Evolutionary conservation across 2,329 filamentous ascomycete genomes (phyloP), one percentile per base, ranked within the genome.

Genomic region (Aphanocladium album): DNA sequence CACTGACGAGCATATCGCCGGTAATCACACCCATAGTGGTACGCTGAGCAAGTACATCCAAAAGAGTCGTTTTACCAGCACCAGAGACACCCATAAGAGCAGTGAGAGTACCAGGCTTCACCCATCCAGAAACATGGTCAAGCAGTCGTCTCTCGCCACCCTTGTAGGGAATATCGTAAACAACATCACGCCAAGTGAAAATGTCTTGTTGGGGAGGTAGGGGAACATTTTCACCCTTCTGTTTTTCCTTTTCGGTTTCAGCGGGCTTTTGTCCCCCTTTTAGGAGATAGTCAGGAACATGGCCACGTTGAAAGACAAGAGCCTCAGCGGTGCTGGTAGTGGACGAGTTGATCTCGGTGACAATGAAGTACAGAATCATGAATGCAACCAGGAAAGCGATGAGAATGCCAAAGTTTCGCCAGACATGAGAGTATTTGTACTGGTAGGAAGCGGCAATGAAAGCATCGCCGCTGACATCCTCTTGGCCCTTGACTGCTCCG

Each of bases 31-130:
- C 86, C 68, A 85, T 81, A 0, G 79, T 82, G 0, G 80, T 83
- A 17, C 87, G 77, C 49, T 78, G 73, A 2, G 76, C 76, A 5
- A 79, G 67, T 2, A 73, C 74, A 58, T 79, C 76, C 1, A 79
- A 67, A 6, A 79, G 71, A 0, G 76, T 79, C 1, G 76, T 79
- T 65, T 79, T 79, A 0, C 76, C 76, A 0, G 76, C 76, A 27
- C 76, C 76, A 23, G 69, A 84, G 0, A 86, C 84, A 45, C 87
- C 84, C 84, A 87, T 87, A 6, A 96, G 79, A 1, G 91, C 91
- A 3, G 91, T 96, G 37, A 96, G 76, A 1, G 90, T 96, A 33
- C 92, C 92, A 0, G 92, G 92, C 72, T 93, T 93, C 60, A 96
- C 90, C 89, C 90, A 96, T 6, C 92, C 92, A 66, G 90, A 85